Evolutionary conservation across 495 filamentous ascomycete genomes (phyloP).

Genomic region (Hypoxylon intermedium): DNA sequence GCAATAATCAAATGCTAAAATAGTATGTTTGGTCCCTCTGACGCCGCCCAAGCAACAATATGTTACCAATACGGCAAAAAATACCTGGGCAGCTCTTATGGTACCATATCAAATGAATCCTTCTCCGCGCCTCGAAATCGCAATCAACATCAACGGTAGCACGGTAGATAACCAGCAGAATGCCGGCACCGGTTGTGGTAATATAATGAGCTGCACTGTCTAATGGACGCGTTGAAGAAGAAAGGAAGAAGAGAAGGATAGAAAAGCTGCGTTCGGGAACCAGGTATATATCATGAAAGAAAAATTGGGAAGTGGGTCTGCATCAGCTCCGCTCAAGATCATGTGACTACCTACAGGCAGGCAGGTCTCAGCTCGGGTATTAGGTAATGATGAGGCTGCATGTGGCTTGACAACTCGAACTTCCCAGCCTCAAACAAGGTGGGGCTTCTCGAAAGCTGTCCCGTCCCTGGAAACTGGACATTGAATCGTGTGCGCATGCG

Average conservation of each 20-base stretch:
- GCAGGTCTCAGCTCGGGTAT: not conserved
- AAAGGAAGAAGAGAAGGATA: constrained; percentile 44
- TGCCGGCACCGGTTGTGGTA: constrained; percentile 62
- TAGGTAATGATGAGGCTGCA: constrained; percentile 11
- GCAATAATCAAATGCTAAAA: not conserved
- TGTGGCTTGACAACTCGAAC: constrained; percentile 33
- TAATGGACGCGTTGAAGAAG: constrained; percentile 75
- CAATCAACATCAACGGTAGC: constrained; percentile 71
- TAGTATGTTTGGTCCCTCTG: constrained; percentile 80
- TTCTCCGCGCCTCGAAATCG: constrained; percentile 88
- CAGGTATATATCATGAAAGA: constrained; percentile 20
- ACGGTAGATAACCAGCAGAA: constrained; percentile 71
- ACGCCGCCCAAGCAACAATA: constrained; percentile 83
- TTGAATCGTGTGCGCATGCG: constrained; percentile 22
- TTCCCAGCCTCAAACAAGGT: constrained; percentile 33
- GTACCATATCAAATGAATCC: constrained; percentile 65
- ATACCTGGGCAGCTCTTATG: constrained; percentile 93
- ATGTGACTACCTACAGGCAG: constrained; percentile 10
- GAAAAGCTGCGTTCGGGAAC: constrained; percentile 6
- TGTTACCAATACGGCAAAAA: constrained; percentile 46
- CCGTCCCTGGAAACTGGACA: too few species aligned
- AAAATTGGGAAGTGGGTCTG: constrained; percentile 34
- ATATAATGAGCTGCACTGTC: constrained; percentile 86
- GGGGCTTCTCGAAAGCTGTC: constrained; percentile 36
- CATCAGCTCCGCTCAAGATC: constrained; percentile 8